Evolutionary conservation across 352 stramenopile species (phyloP).

Genomic region (Phytophthora sp.): DNA sequence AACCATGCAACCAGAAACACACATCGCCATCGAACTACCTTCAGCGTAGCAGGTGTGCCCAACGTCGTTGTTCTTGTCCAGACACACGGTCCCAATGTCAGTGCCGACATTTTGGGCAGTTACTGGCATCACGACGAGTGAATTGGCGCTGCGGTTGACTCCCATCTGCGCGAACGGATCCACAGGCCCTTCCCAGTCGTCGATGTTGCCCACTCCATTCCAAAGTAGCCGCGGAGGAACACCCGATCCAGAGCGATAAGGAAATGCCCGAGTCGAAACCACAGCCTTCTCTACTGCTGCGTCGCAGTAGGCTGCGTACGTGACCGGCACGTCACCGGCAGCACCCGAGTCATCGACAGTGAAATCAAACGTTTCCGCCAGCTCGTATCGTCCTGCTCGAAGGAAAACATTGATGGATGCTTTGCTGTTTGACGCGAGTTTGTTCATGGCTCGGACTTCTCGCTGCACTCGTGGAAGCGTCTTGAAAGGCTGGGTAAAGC

Average conservation of each 20-base stretch:
- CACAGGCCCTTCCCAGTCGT: slow-evolving; percentile 51
- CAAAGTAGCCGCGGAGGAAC: slow-evolving; percentile 57
- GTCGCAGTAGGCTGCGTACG: slow-evolving; percentile 81
- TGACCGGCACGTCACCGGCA: slow-evolving; percentile 39
- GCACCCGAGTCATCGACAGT: slow-evolving; percentile 46
- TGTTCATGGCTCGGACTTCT: slow-evolving; percentile 41
- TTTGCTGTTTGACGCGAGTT: slow-evolving; percentile 25
- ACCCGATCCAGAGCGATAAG: slow-evolving; percentile 46
- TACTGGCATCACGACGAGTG: slow-evolving; percentile 36
- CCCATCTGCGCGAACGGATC: slow-evolving; percentile 70
- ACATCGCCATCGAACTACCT: slow-evolving; percentile 43
- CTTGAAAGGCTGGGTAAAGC: slow-evolving; percentile 54
- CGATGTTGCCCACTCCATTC: slow-evolving; percentile 65
- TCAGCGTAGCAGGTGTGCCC: slow-evolving; percentile 72
- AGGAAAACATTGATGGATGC: slow-evolving; percentile 66
- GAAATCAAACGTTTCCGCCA: slow-evolving; percentile 65
- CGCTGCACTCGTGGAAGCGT: slow-evolving; percentile 54
- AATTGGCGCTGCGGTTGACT: slow-evolving; percentile 53
- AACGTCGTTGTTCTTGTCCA: slow-evolving; percentile 60
- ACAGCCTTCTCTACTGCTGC: slow-evolving; percentile 34
- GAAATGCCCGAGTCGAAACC: slow-evolving; percentile 49
- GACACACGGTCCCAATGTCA: slow-evolving; percentile 57
- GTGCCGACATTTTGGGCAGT: slow-evolving; percentile 23
- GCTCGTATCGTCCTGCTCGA: slow-evolving; percentile 57
- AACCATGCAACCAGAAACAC: slow-evolving; percentile 64